Percentiles rank a stretch among this genome's conserved stretches.
phyloP scores from a whole-genome alignment of 148 eudicot genomes.

The Tetragonia tetragonoides region DNA sequence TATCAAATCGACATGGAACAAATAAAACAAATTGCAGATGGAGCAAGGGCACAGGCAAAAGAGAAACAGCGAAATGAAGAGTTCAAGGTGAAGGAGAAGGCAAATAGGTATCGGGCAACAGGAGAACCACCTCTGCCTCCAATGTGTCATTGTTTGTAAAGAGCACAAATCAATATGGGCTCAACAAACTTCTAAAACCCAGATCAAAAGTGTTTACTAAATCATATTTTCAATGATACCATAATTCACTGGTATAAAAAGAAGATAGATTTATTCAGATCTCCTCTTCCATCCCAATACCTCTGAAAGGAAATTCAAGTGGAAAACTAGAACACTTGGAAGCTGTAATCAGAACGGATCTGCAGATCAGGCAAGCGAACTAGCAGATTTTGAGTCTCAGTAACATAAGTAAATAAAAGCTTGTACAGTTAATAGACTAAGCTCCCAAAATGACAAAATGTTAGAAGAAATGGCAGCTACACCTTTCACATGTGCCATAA shows the following conservation, averaged over 20 bases:
- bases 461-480: not conserved
- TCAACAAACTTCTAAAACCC: not conserved
- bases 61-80: constrained; percentile 63
- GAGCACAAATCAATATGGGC: constrained; percentile 1
- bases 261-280: not conserved
- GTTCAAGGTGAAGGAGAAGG: constrained; percentile 71
- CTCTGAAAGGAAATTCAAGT: not conserved
- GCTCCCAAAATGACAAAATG: not conserved
- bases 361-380: constrained; percentile 8
- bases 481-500: not conserved
- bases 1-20: constrained; percentile 51
- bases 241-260: not conserved
- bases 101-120: constrained; percentile 62
- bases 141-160: constrained; percentile 62
- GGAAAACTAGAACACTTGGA: not conserved
- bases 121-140: constrained; percentile 75
- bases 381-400: not conserved
- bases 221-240: not conserved
- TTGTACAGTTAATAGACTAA: not conserved
- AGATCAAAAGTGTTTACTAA: not conserved
- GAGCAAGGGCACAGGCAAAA: constrained; percentile 77
- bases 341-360: constrained; percentile 11
- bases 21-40: constrained; percentile 57
- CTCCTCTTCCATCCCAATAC: not conserved
- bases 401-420: not conserved